These are phyloP conservation scores for Leptographium galeiforme DNA, from an alignment of 2,329 filamentous ascomycete species.

Conservation along the genomic window DNA sequence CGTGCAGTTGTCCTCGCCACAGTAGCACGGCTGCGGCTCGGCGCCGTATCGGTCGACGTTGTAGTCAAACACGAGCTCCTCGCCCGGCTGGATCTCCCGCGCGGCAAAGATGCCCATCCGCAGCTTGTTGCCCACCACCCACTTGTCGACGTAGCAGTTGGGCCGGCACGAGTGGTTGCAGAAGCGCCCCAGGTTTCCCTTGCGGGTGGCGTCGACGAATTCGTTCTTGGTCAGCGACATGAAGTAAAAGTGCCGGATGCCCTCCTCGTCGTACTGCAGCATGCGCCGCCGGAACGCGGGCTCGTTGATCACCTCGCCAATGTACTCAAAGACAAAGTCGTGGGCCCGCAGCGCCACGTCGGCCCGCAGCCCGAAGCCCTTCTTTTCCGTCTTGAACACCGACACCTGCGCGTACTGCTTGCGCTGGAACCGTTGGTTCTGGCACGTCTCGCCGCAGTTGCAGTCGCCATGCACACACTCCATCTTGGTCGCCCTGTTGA, in stretches of 20 bases:
- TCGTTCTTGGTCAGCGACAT: slow-evolving; percentile 96
- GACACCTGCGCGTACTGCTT: slow-evolving; percentile 83
- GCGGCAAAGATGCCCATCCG: slow-evolving; percentile 98
- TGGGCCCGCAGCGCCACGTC: slow-evolving; percentile 64
- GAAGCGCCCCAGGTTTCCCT: slow-evolving; percentile 88
- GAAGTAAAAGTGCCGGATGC: slow-evolving; percentile 99
- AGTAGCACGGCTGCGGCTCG: slow-evolving; percentile 94
- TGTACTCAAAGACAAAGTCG: slow-evolving; percentile 96
- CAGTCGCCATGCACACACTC: slow-evolving; percentile 76
- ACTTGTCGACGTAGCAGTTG: slow-evolving; percentile 98
- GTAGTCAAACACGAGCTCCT: slow-evolving; percentile 98
- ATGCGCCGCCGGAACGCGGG: slow-evolving; percentile 78
- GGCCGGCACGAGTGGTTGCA: slow-evolving; percentile 99
- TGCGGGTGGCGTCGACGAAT: slow-evolving; percentile 95
- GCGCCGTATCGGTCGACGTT: slow-evolving; percentile 97
- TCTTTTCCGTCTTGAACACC: slow-evolving; percentile 96
- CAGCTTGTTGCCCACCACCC: slow-evolving; percentile 93
- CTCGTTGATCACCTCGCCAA: slow-evolving; percentile 96
- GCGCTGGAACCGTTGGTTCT: slow-evolving; percentile 89
- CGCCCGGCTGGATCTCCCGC: slow-evolving; percentile 70
- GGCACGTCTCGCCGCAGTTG: slow-evolving; percentile 75
- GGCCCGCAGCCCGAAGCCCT: slow-evolving; percentile 82
- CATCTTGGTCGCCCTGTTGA: slow-evolving; percentile 96
- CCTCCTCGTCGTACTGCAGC: slow-evolving; percentile 85
- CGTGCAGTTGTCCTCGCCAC: slow-evolving; percentile 84